Conservation (phyloP, 352 stramenopile species). For the Pythium biforme region DNA sequence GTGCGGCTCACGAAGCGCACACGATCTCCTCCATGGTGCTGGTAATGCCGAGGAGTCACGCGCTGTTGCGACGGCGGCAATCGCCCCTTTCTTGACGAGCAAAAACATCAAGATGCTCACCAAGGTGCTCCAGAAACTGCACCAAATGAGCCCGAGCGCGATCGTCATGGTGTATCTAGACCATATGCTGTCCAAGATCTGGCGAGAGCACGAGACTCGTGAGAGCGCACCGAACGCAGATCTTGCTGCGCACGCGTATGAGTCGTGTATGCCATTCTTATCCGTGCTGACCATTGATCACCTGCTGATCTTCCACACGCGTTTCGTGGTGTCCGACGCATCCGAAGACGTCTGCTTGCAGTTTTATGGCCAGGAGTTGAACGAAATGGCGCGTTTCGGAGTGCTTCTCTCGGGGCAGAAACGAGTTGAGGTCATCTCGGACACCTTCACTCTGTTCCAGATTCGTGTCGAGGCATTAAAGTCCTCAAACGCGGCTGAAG, state of each 20-base stretch:
- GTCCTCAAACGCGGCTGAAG: slow-evolving; percentile 26
- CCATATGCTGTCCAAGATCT: slow-evolving; percentile 41
- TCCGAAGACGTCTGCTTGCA: slow-evolving; percentile 29
- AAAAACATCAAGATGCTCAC: slow-evolving; percentile 72
- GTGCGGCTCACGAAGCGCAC: slow-evolving; percentile 33
- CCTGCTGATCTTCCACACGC: slow-evolving; percentile 50
- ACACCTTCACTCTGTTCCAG: slow-evolving; percentile 45
- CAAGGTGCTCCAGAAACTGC: slow-evolving; percentile 70
- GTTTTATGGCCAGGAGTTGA: slow-evolving; percentile 55
- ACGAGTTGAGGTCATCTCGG: slow-evolving; percentile 47
- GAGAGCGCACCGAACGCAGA: slow-evolving; percentile 29
- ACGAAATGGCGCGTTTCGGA: slow-evolving; percentile 36
- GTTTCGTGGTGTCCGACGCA: slow-evolving; percentile 34
- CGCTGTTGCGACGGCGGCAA: slow-evolving; percentile 40
- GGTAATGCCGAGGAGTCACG: slow-evolving; percentile 3
- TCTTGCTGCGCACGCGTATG: slow-evolving; percentile 64
- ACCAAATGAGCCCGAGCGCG: slow-evolving; percentile 52
- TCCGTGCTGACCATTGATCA: slow-evolving; percentile 68
- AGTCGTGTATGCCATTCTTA: slow-evolving; percentile 61
- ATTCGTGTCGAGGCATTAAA: slow-evolving; percentile 42
- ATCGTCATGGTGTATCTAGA: slow-evolving; percentile 75
- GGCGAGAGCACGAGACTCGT: slow-evolving; percentile 34
- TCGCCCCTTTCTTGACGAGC: slow-evolving; percentile 47
- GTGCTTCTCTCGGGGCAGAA: slow-evolving; percentile 42
- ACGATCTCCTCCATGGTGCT: slow-evolving; percentile 36